Base-by-base conservation (phyloP, 1,284 basidiomycete genomes). In the Ustanciosporium gigantosporum region DNA sequence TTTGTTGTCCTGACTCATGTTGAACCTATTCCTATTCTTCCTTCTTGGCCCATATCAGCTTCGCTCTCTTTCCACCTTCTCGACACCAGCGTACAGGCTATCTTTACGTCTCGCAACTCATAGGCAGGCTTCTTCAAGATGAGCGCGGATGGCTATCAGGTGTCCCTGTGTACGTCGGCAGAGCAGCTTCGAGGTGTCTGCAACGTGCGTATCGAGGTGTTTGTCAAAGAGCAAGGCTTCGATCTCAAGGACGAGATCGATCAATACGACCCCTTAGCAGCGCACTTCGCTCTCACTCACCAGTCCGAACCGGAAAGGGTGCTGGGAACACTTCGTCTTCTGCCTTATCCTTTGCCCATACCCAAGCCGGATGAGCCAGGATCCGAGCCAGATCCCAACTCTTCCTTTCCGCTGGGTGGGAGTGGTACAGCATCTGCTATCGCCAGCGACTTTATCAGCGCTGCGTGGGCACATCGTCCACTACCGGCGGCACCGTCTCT, bases 231-330 rank as follows among this genome's bases (percentile, higher is more conserved):
- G 23, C 71, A 73, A 40, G 58, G 56, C 6, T 73, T 58, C 32
- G 44, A 50, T 5, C 48, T 71, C 32, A 38, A 53, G n/a, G 68
- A 67, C 41, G 71, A 73, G 45, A 41, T 73, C n/a, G 71, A 73
- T 42, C 61, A 68, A 51, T 65, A 65, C 47, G 61, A 65, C n/a
- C 61, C 61, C 7, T 46, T 59, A 31, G 50, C 61, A 0, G 61
- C 61, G 0, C 61, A 65, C 31, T 65, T 65, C 25, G 20, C 45
- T 15, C 56, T 65, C 15, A 39, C 44, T 1, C 50, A 41, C 41
- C 39, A 19, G 2, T 25, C 23, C 8, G 20, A 45, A 2, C 46
- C 55, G 14, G 16, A 25, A 6, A n/a, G 8, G 0, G 56, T 38
- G 8, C 29, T 65, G 3, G 61, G 61, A 7, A 58, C 55, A 7